phyloP scores from a whole-genome alignment of 2,329 filamentous ascomycete genomes.

The Xylaria sp. region DNA sequence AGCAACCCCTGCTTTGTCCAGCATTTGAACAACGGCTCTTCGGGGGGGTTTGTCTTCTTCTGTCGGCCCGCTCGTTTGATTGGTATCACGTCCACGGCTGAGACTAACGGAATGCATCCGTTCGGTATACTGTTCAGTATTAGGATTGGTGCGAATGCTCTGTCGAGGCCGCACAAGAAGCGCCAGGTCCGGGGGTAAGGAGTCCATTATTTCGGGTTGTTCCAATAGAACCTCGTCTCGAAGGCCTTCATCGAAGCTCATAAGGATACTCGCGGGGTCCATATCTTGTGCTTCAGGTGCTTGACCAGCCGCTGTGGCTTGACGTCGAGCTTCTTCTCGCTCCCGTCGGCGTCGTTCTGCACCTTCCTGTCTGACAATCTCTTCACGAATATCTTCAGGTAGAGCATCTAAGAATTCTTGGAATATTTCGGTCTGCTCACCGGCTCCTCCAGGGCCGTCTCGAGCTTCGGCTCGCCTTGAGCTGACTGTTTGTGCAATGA shows the following conservation, averaged over 20 bases:
- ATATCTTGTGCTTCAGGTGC: conserved; percentile 67
- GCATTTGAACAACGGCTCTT: conserved; percentile 89
- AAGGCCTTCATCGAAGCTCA: conserved; percentile 83
- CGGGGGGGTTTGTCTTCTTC: conserved; percentile 66
- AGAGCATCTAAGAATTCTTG: conserved; percentile 93
- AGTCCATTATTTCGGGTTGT: conserved; percentile 84
- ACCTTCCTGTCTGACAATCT: conserved; percentile 89
- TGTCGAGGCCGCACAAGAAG: conserved; percentile 74
- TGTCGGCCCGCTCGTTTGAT: conserved; percentile 35
- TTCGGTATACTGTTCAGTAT: conserved; percentile 41
- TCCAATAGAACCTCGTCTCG: conserved; percentile 89
- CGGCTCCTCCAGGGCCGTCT: conserved; percentile 68
- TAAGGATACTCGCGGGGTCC: conserved; percentile 90
- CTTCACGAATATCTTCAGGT: conserved; percentile 85
- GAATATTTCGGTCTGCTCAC: conserved; percentile 83
- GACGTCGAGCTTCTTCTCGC: conserved; percentile 78
- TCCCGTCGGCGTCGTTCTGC: conserved; percentile 87
- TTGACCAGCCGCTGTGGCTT: conserved; percentile 63
- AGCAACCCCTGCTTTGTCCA: conserved; percentile 93
- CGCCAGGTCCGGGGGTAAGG: conserved; percentile 83
- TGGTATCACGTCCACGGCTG: conserved; percentile 34
- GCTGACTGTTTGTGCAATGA: conserved; percentile 88
- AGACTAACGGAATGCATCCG: conserved; percentile 50
- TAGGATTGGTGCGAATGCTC: conserved; percentile 53
- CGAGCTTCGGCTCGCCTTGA: conserved; percentile 80